Base-by-base conservation (phyloP, 306 rosid genomes). In the Vigna unguiculata region DNA sequence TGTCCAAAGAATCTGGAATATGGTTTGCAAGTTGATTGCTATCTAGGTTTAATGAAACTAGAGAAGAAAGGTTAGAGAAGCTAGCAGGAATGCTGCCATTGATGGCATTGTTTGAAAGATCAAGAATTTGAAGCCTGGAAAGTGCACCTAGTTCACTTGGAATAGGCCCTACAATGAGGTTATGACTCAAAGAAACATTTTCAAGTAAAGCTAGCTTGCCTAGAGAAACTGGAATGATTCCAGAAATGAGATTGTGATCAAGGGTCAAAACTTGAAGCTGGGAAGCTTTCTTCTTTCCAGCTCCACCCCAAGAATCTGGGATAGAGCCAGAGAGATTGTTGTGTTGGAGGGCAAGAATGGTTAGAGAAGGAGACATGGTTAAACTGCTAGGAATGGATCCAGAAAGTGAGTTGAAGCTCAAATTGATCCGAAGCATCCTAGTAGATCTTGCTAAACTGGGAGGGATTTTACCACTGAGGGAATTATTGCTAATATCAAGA, bases 331-430 rank as follows among this genome's bases (percentile, higher is more conserved):
- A 89, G 19, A 93, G 78, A 28, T 89, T 93, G 84, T 93, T 93
- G 69, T 89, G 77, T 82, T 91, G 86, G 14, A 91, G 90, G 36
- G 97, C 84, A 68, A 94, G 91, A 75, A 91, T 48, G 24, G 83
- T 80, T 2, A 94, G 85, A 59, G 97, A 88, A 75, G 46, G 75
- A 16, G 88, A 81, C 78, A 15, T 30, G 2, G 87, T 68, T 57
- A 94, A 83, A 81, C 87, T 85, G 4, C 19, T 77, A 25, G 98
- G 96, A 78, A 94, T 83, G 5, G 88, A 78, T 7, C 98, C 97
- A 47, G 97, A 85, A 80, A 92, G 83, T 17, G 96, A 89, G 76
- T 95, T 95, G 75, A 71, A 89, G 83, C 99, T 91, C 80, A 95
- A 62, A 82, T 95, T 95, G 54, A 92, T 80, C 60, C 99, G 88